Conservation (phyloP, 352 stramenopile species). For the Plasmopara muralis region DNA sequence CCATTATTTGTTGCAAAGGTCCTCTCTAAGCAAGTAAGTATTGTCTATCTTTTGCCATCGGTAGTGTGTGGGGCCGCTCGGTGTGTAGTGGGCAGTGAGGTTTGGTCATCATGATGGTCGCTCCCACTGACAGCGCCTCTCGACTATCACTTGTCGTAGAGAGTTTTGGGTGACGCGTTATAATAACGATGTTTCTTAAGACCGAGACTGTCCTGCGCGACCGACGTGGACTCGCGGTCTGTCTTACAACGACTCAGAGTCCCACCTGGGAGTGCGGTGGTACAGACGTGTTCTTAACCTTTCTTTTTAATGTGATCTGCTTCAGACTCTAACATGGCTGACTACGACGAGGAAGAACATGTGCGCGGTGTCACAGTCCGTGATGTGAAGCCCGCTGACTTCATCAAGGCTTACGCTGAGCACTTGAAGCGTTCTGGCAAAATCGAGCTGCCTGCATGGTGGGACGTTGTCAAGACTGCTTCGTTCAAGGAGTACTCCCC, state of each 20-base stretch:
- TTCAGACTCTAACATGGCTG: slow-evolving; percentile 75
- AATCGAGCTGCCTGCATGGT: slow-evolving; percentile 97
- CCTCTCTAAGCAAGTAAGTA: slow-evolving; percentile 81
- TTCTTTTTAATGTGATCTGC: slow-evolving; percentile 6
- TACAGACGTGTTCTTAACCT: slow-evolving; percentile 90
- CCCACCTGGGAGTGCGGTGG: slow-evolving; percentile 55
- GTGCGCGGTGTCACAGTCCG: slow-evolving; percentile 93
- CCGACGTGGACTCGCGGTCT: slow-evolving; percentile 29
- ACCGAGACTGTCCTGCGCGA: slow-evolving; percentile 87
- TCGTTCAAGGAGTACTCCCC: slow-evolving; percentile 98
- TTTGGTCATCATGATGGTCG: neutral
- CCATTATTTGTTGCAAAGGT: slow-evolving; percentile 83
- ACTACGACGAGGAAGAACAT: slow-evolving; percentile 66
- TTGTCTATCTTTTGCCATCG: slow-evolving; percentile 9
- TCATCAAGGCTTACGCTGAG: slow-evolving; percentile 98
- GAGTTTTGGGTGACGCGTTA: slow-evolving; percentile 29
- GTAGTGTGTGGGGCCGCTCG: slow-evolving; percentile 14
- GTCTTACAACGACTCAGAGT: slow-evolving; percentile 18
- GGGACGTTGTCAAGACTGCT: slow-evolving; percentile 97
- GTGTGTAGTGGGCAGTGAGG: slow-evolving; percentile 6
- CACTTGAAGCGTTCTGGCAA: slow-evolving; percentile 99
- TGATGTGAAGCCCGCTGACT: slow-evolving; percentile 94
- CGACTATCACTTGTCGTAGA: slow-evolving; percentile 16
- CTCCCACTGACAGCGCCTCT: slow-evolving; percentile 5
- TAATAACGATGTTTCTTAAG: slow-evolving; percentile 74